These are phyloP conservation scores for Exidia glandulosa DNA, from an alignment of 768 basidiomycete genomes.

Conservation along the genomic window DNA sequence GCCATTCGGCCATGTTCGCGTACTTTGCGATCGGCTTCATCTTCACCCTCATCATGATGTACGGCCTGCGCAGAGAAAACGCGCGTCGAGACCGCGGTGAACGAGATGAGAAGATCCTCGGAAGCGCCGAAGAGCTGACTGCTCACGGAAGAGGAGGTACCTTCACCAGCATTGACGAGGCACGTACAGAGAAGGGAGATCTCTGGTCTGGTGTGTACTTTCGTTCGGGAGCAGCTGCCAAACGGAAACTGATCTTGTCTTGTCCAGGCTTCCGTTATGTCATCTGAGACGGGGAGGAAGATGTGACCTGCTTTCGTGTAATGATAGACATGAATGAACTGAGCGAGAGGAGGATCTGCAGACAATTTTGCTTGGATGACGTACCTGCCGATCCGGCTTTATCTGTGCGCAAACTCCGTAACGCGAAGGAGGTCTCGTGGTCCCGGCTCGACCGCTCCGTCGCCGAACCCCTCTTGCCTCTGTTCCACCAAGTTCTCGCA, in stretches of 20 bases:
- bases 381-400: no score
- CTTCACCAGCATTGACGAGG: neutral
- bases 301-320: no score
- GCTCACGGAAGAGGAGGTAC: neutral
- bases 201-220: neutral
- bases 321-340: no score
- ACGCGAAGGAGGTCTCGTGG: no score
- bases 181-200: neutral
- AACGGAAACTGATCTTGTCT: no score
- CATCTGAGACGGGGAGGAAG: no score
- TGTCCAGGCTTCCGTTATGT: neutral
- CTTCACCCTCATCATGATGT: conserved; percentile 29
- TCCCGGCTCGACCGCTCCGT: no score
- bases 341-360: no score
- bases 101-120: conserved; percentile 57
- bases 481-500: neutral
- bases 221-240: neutral
- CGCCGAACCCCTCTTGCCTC: neutral
- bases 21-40: conserved; percentile 58
- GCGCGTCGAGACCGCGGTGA: conserved; percentile 55
- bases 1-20: conserved; percentile 25
- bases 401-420: no score
- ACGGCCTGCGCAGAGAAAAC: conserved; percentile 49
- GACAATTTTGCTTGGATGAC: no score
- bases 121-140: conserved; percentile 7